Evolutionary conservation across 2,329 filamentous ascomycete species (phyloP), one percentile per base, ranked within the genome.

Genomic region (Alternaria atra): DNA sequence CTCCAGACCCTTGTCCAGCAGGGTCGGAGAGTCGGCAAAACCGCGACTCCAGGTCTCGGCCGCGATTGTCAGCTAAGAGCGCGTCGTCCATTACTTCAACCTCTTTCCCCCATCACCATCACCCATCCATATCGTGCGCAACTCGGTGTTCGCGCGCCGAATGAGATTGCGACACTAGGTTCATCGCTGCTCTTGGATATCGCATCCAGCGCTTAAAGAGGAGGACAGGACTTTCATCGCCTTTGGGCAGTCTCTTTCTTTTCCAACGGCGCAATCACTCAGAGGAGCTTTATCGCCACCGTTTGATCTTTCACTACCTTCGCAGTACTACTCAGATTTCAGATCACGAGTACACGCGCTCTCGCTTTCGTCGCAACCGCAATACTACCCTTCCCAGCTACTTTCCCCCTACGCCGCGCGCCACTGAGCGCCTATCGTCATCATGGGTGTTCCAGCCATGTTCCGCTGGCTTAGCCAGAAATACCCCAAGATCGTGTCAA

Each of bases 391-490:
- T 59, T 50, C 52, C 55, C 44, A 35, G 42, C 58, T 29, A 23
- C 47, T 32, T 47, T 42, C 32, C 46, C 30, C 44, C 47, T 48
- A 53, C 52, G 58, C 34, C 54, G 54, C 65, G 63, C 66, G 63
- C 65, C 52, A 48, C 50, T 55, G 66, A 65, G 70, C 69, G 62
- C 63, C 61, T 44, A 43, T 64, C 67, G 65, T 69, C 52, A 83
- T 70, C 62, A 97, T 97, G 93, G 93, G 93, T 90, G 94, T 97
- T 74, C 93, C 93, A 70, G 93, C 94, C 63, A 91, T 95, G 68
- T 98, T 97, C 80, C 87, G 94, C 87, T 99, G 94, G 93, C 89
- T 98, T 62, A 97, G 93, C 80, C 91, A 90, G 83, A 98, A 96
- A 78, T 97, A 98, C 77, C 95, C 95, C 63, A 98, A 98, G 83